Evolutionary conservation across 176 grass and related monocot species (phyloP), one percentile per base, ranked within the genome.

Genomic region (Dactylis glomerata): DNA sequence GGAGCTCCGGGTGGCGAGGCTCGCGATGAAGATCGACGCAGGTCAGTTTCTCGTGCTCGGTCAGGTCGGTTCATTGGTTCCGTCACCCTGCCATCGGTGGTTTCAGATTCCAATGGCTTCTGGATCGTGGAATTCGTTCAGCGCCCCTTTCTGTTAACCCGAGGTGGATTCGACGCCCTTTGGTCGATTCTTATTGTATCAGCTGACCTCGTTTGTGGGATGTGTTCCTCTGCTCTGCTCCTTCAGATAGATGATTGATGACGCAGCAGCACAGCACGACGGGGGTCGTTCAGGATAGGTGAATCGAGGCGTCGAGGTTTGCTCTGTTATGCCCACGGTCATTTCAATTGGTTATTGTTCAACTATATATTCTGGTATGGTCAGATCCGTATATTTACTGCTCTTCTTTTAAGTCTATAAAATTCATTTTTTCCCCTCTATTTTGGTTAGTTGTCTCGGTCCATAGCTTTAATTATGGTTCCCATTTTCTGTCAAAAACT

Each of bases 11-110:
- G 23, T 1, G 5, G 12, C 37, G 37, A 44, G 40, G 5, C 23
- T 14, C 5, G 27, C 10, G 8, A 31, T 5, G 26, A 3, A 22
- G 15, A 5, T 31, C 1, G 73, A 82, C 6, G 55, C 64, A 90
- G 84, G 88, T 90, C 84, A 83, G 84, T 90, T 5, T 47, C 73
- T 54, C 36, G 73, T 73, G 22, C 41, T 9, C 5, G 30, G 54
- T 82, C 54, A 3, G 54, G 14, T 76, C 32, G 65, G 32, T 69
- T 19, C 16, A 36, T 66, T 86, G 42, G 80, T 86, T 82, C 34
- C 30, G 45, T 67, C 80, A 86, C 45, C 55, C n/a, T 73, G 20
- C 50, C 15, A 5, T 46, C 40, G 42, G 64, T 86, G 64, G 5
- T 86, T 86, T 55, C 83, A 82, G 78, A 75, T 76, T 27, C 3